These are phyloP conservation scores for Teunomyces funiuensis DNA, from an alignment of 805 yeast genomes.

Conservation along the genomic window DNA sequence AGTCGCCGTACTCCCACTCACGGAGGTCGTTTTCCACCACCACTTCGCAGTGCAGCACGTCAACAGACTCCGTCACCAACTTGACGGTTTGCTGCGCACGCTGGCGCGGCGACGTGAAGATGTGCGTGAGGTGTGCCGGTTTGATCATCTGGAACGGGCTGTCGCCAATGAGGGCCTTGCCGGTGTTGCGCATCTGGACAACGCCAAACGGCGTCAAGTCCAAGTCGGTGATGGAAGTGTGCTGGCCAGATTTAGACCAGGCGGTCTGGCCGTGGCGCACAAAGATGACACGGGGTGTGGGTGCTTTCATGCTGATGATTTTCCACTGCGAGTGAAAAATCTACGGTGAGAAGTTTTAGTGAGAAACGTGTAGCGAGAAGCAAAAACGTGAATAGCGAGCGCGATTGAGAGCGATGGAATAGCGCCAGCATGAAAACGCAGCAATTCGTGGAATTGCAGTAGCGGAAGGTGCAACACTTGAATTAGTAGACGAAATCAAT, in stretches of 20 bases:
- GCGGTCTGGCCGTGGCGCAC: slow-evolving; percentile 90
- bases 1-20: slow-evolving; percentile 97
- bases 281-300: slow-evolving; percentile 66
- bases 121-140: slow-evolving; percentile 58
- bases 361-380: too few species aligned
- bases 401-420: too few species aligned
- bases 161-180: slow-evolving; percentile 62
- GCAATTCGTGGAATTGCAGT: too few species aligned
- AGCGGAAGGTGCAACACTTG: too few species aligned
- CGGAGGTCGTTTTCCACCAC: slow-evolving; percentile 64
- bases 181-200: slow-evolving; percentile 72
- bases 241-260: slow-evolving; percentile 94
- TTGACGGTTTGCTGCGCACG: slow-evolving; percentile 78
- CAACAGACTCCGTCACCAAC: slow-evolving; percentile 53
- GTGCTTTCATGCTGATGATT: slow-evolving; percentile 4
- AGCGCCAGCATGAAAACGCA: too few species aligned
- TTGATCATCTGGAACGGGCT: slow-evolving; percentile 55
- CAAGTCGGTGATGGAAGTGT: slow-evolving; percentile 84
- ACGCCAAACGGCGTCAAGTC: slow-evolving; percentile 78
- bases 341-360: too few species aligned
- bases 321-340: too few species aligned
- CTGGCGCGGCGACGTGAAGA: slow-evolving; percentile 77
- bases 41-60: slow-evolving; percentile 42
- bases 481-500: too few species aligned
- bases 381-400: too few species aligned